phyloP scores from a whole-genome alignment of 208 protist species.

The Porcisia deanei region DNA sequence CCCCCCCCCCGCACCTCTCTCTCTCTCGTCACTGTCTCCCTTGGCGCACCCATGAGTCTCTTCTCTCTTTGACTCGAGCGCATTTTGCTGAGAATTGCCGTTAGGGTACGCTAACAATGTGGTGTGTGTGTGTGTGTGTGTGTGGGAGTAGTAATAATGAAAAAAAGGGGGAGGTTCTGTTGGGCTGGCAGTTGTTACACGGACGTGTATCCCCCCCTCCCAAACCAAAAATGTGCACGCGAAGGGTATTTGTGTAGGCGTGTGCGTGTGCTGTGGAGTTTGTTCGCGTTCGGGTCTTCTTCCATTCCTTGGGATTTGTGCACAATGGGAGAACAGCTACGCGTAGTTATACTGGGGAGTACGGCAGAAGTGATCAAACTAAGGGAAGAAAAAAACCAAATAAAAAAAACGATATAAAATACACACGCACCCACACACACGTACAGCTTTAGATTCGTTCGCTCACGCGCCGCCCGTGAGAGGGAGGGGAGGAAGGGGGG shows the following conservation, averaged over 20 bases:
- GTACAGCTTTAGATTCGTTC: not conserved
- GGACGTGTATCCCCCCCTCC: not conserved
- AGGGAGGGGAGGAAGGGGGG: no score
- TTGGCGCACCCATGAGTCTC: not conserved
- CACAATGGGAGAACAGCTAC: not conserved
- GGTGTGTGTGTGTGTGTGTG: not conserved
- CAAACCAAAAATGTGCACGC: not conserved
- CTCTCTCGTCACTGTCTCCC: no score
- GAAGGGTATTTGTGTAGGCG: not conserved
- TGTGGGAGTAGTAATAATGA: not conserved
- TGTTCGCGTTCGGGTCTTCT: no score
- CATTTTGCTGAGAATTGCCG: not conserved
- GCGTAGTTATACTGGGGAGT: not conserved
- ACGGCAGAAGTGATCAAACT: no score
- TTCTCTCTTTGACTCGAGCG: not conserved
- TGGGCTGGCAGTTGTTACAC: no score
- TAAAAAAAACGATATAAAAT: not conserved
- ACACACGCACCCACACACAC: not conserved
- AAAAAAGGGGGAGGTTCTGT: no score
- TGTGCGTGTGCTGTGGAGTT: no score
- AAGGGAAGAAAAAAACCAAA: no score
- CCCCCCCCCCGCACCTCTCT: not conserved
- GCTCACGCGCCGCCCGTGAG: no score
- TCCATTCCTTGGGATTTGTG: no score
- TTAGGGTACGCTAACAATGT: not conserved